phyloP scores from a whole-genome alignment of 495 filamentous ascomycete species.

The Xylona heveae region DNA sequence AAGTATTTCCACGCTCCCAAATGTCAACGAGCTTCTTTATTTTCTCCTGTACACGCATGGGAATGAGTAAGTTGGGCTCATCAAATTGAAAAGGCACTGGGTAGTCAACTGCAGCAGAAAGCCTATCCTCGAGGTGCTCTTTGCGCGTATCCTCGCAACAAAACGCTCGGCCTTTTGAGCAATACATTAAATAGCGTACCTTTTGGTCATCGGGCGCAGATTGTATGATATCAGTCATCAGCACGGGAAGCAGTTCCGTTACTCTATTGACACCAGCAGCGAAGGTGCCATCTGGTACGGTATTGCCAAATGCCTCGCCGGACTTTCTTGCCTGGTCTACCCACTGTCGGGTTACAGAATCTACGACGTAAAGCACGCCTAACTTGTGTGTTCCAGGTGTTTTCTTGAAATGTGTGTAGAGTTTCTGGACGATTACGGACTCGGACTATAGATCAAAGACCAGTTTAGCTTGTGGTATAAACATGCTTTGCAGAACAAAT shows the following conservation, averaged over 20 bases:
- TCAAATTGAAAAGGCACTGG: conserved; percentile 13
- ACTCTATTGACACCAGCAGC: conserved; percentile 93
- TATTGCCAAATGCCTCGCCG: conserved; percentile 55
- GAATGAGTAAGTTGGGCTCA: conserved; percentile 26
- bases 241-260: conserved; percentile 70
- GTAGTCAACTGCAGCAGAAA: conserved; percentile 1
- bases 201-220: conserved; percentile 88
- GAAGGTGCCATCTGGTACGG: conserved; percentile 73
- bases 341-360: conserved; percentile 98
- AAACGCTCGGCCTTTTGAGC: too few species aligned
- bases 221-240: conserved; percentile 92
- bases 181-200: conserved; percentile 52
- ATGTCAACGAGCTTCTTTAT: conserved; percentile 92
- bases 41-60: conserved; percentile 54
- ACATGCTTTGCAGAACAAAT: conserved; percentile 4
- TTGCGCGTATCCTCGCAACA: too few species aligned
- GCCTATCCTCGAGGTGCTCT: too few species aligned
- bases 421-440: conserved; percentile 83
- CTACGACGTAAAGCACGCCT: conserved; percentile 99
- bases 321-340: conserved; percentile 79
- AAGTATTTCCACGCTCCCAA: conserved; percentile 89
- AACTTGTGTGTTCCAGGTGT: conserved; percentile 88
- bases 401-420: conserved; percentile 95
- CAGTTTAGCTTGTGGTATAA: conserved; percentile 14
- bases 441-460: conserved; percentile 46